Evolutionary conservation across 176 grass and related monocot genomes (phyloP).

Genomic region (Eleusine coracana): DNA sequence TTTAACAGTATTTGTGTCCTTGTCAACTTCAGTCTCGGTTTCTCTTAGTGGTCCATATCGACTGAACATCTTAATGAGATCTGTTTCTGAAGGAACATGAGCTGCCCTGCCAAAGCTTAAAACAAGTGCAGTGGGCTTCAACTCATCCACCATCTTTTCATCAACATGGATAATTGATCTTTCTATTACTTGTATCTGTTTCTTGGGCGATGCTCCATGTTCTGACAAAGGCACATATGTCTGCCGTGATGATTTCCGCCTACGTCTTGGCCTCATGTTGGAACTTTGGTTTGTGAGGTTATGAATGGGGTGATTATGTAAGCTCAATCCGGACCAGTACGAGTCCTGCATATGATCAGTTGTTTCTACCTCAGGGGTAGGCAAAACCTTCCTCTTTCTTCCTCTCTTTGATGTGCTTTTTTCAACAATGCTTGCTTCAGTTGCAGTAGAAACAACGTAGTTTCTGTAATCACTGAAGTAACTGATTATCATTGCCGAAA

Average conservation of each 20-base stretch:
- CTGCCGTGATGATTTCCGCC: constrained; percentile 46
- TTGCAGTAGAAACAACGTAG: constrained; percentile 63
- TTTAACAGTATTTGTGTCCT: constrained; percentile 58
- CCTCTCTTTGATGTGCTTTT: constrained; percentile 60
- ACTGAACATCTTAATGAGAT: constrained; percentile 81
- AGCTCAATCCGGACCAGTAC: constrained; percentile 95
- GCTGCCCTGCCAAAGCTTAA: constrained; percentile 77
- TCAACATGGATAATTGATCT: constrained; percentile 88
- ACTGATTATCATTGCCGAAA: constrained; percentile 46
- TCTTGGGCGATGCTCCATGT: constrained; percentile 55
- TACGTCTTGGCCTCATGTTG: constrained; percentile 49
- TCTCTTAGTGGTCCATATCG: constrained; percentile 89
- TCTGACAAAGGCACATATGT: constrained; percentile 38
- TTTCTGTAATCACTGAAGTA: constrained; percentile 91
- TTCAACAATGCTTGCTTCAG: constrained; percentile 59
- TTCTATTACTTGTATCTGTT: constrained; percentile 59
- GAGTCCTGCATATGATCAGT: constrained; percentile 97
- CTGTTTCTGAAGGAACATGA: constrained; percentile 65
- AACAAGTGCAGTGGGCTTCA: constrained; percentile 87
- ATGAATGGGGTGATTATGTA: constrained; percentile 62
- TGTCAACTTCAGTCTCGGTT: constrained; percentile 67
- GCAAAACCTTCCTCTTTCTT: constrained; percentile 71
- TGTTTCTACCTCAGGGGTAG: constrained; percentile 45
- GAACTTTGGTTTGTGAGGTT: constrained; percentile 44
- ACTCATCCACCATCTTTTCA: constrained; percentile 80